Evolutionary conservation across 371 early-diverging fungal genomes (phyloP), one percentile per base, ranked within the genome.

Genomic region (Mortierella sp.): DNA sequence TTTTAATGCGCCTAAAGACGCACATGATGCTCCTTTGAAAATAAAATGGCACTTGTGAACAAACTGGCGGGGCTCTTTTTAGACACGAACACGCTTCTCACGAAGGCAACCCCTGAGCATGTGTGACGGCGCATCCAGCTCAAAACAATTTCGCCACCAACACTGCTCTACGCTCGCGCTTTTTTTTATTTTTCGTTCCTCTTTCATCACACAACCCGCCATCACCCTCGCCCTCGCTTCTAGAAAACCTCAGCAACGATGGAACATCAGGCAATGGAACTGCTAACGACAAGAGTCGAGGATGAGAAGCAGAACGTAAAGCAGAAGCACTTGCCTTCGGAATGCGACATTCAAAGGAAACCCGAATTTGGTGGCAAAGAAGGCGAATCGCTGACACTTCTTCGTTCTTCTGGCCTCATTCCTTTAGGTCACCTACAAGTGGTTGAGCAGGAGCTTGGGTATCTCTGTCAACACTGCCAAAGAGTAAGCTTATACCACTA

Each of bases 381-480:
- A 24, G 71, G n/a, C 48, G 19, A 71, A 46, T 55, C 40, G 16
- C 24, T 69, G 48, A 50, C 54, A 26, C 21, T 3, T 44, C 28
- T 69, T 69, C 28, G 6, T 16, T 40, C 43, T 31, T 70, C 28
- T 2, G 5, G 14, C 31, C 40, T 34, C 55, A 28, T 69, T 28
- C 40, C 10, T 19, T 19, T 1, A 86, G 86, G 75, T 86, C 73
- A 86, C 86, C 16, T 86, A 86, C 51, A 79, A 82, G 9, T 86
- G 86, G 86, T 43, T 86, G 69, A 86, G 86, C 67, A 78, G 86
- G 55, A 86, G 86, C 70, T 77, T 86, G 82, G 82, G 82, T 26
- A 74, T 74, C 69, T 82, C 82, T 76, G 86, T 86, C 75, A 86
- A 86, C 34, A 67, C 74, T 31, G 79, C 86, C 14, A 86, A 86